Base-by-base conservation (phyloP, 2,329 filamentous ascomycete genomes). In the Hypoxylon sp. region DNA sequence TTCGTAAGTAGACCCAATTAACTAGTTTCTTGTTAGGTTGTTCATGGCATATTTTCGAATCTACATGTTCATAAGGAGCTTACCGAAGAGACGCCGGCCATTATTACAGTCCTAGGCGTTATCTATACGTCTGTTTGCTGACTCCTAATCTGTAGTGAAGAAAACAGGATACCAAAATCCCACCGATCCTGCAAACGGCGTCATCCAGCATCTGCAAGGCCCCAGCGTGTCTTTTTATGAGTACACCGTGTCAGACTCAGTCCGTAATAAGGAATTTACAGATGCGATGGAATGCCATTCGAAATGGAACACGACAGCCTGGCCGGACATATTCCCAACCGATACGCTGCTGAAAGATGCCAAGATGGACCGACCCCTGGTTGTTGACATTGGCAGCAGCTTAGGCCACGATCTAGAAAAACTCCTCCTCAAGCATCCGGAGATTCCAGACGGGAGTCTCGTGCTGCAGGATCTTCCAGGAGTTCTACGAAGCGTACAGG, bases 221-320 rank as follows among this genome's bases (percentile, higher is more conserved):
- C 62, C 74, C 0, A 68, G 71, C 7, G 65, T 72, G 35, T 78
- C 72, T 11, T 67, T 80, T 42, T 81, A 80, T 64, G 59, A 77
- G 13, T 76, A 77, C 17, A 64, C 81, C n/a, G 73, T 68, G 42
- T 64, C 73, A 5, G 70, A 80, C 27, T 73, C 76, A 2, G 53
- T 59, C 3, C 74, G 78, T n/a, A 75, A 74, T 0, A 62, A 72
- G 3, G 73, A 78, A 46, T 81, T 81, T 65, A 77, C 77, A 44
- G 74, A 79, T 57, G 76, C 76, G 1, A 81, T 81, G 79, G 75
- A 79, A 60, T 79, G 79, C 59, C 79, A 81, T 57, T 80, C 78
- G 21, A 76, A 76, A 52, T 77, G 79, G 67, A 82, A 80, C 57
- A 73, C 80, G 29, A 79, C 77, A 3, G 67, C 79, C 7, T 82